Conservation (phyloP, 257 asterid genomes). For the Jaltomata sinuosa region DNA sequence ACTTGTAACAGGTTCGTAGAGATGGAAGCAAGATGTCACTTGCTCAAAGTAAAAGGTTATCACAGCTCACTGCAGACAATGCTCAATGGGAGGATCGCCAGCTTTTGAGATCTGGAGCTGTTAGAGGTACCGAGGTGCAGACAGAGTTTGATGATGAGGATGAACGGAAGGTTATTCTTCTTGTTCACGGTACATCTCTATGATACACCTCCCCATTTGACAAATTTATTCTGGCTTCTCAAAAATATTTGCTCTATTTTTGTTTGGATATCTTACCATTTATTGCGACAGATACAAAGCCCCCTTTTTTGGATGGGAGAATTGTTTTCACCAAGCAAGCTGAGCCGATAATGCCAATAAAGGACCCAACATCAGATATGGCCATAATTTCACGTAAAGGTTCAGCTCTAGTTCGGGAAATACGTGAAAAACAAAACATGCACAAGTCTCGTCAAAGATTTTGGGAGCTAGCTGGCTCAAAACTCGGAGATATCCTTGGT, state of each 20-base stretch:
- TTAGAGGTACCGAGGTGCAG: slow-evolving; percentile 88
- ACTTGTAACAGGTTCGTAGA: slow-evolving; percentile 50
- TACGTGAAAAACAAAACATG: slow-evolving; percentile 89
- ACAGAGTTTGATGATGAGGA: slow-evolving; percentile 97
- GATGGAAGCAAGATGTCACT: slow-evolving; percentile 98
- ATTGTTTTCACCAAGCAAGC: slow-evolving; percentile 93
- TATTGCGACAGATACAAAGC: slow-evolving; percentile 70
- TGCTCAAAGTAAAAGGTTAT: slow-evolving; percentile 85
- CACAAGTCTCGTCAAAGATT: slow-evolving; percentile 92
- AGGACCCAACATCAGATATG: slow-evolving; percentile 98
- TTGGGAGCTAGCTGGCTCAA: slow-evolving; percentile 99
- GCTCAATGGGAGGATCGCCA: slow-evolving; percentile 99
- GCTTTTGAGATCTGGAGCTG: slow-evolving; percentile 96
- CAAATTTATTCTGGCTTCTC: neutral
- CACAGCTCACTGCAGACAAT: slow-evolving; percentile 97
- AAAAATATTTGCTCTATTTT: neutral
- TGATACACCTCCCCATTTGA: neutral
- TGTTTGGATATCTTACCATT: slow-evolving; percentile 12
- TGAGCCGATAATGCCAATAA: slow-evolving; percentile 86
- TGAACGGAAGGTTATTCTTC: slow-evolving; percentile 86
- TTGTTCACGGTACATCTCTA: slow-evolving; percentile 69
- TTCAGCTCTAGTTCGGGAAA: slow-evolving; percentile 75
- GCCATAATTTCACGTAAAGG: slow-evolving; percentile 97
- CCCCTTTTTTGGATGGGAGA: slow-evolving; percentile 97
- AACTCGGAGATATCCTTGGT: slow-evolving; percentile 90